These are phyloP conservation scores for Agaricus sinodeliciosus DNA, from an alignment of 768 basidiomycete genomes.

Conservation along the genomic window DNA sequence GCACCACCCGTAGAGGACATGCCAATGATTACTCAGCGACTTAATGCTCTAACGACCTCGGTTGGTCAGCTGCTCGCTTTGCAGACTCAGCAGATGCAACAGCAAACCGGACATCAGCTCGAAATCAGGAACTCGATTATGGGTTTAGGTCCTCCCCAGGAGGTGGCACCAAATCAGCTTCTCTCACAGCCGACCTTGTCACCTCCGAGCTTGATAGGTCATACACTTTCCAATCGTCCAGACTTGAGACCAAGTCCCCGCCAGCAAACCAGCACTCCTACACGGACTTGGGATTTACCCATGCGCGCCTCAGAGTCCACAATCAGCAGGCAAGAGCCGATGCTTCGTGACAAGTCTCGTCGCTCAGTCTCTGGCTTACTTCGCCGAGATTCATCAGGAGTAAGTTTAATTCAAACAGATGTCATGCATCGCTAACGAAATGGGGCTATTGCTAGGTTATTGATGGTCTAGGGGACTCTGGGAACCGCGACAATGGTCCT, in stretches of 20 bases:
- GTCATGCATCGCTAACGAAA: background rate
- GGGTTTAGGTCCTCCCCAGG: slow-evolving; percentile 34
- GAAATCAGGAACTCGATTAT: slow-evolving; percentile 36
- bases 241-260: slow-evolving; percentile 58
- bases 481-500: slow-evolving; percentile 62
- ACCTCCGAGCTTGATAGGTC: slow-evolving; percentile 39
- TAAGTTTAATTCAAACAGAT: slow-evolving; percentile 29
- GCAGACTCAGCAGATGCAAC: slow-evolving; percentile 67
- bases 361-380: slow-evolving; percentile 64
- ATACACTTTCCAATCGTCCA: slow-evolving; percentile 58
- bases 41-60: slow-evolving; percentile 75
- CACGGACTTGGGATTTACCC: slow-evolving; percentile 81
- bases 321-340: slow-evolving; percentile 35
- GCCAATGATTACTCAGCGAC: slow-evolving; percentile 66
- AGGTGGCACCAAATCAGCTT: slow-evolving; percentile 40
- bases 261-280: slow-evolving; percentile 54
- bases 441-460: slow-evolving; percentile 32
- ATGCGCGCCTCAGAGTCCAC: slow-evolving; percentile 45
- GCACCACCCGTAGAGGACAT: slow-evolving; percentile 60
- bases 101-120: slow-evolving; percentile 27
- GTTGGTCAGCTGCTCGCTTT: slow-evolving; percentile 80
- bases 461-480: slow-evolving; percentile 47
- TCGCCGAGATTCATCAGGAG: slow-evolving; percentile 71
- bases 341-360: slow-evolving; percentile 55
- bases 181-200: slow-evolving; percentile 34